Evolutionary conservation across 352 stramenopile species (phyloP).

Genomic region (Globisporangium emineosum): DNA sequence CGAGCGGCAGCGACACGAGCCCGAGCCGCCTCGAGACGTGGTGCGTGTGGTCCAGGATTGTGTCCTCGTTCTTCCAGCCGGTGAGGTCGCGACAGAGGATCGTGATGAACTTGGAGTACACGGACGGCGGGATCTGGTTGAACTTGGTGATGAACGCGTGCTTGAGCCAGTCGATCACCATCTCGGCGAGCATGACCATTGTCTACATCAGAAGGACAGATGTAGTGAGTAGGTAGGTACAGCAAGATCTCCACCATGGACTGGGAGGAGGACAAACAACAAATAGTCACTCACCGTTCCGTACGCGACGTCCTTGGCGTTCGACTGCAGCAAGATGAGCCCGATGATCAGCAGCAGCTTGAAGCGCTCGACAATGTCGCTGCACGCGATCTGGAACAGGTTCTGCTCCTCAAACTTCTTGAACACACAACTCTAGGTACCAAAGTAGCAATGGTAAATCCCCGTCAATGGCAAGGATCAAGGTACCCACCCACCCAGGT

Average conservation of each 20-base stretch:
- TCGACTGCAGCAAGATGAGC: slow-evolving; percentile 93
- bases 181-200: slow-evolving; percentile 92
- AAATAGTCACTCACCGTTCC: slow-evolving; percentile 52
- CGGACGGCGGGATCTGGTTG: slow-evolving; percentile 92
- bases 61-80: slow-evolving; percentile 90
- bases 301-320: slow-evolving; percentile 65
- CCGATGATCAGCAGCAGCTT: slow-evolving; percentile 96
- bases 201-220: slow-evolving; percentile 26
- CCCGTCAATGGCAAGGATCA: too few relatives aligned
- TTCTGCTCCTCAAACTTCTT: slow-evolving; percentile 97
- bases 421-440: slow-evolving; percentile 88
- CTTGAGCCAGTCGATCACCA: slow-evolving; percentile 98
- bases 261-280: too few relatives aligned
- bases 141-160: slow-evolving; percentile 99
- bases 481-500: background rate
- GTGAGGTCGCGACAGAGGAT: slow-evolving; percentile 94
- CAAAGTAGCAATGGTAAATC: too few relatives aligned
- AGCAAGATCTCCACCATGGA: background rate
- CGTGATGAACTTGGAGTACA: slow-evolving; percentile 96
- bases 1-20: slow-evolving; percentile 92
- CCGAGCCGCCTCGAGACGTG: slow-evolving; percentile 92
- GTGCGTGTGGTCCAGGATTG: slow-evolving; percentile 93
- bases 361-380: slow-evolving; percentile 97
- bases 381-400: slow-evolving; percentile 98
- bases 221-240: background rate